Conservation (phyloP, 139 green algal genomes). For the Tetradesmus lagerheimii region DNA sequence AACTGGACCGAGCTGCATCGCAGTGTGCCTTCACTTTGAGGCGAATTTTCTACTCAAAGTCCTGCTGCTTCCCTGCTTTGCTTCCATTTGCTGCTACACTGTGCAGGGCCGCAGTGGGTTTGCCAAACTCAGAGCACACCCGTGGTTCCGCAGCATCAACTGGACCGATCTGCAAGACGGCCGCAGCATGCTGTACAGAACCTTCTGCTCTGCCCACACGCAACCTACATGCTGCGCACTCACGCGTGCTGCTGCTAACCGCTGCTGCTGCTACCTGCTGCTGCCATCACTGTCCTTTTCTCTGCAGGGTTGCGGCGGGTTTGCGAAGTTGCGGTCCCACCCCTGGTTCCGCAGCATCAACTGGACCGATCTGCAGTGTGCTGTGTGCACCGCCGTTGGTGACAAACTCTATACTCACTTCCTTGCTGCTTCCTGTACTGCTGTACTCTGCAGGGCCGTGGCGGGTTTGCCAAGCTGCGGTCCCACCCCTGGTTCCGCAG, state of each 20-base stretch:
- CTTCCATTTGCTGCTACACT: no score
- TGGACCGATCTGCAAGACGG: slow-evolving; percentile 70
- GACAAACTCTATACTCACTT: no score
- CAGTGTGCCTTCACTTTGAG: no score
- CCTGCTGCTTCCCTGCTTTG: no score
- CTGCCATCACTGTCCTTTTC: background rate
- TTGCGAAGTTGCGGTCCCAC: slow-evolving; percentile 69
- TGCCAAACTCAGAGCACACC: slow-evolving; percentile 69
- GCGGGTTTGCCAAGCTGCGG: slow-evolving; percentile 61
- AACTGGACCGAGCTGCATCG: slow-evolving; percentile 74
- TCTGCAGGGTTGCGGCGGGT: slow-evolving; percentile 29
- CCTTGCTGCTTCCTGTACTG: background rate
- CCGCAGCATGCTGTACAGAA: background rate
- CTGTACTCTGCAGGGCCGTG: background rate
- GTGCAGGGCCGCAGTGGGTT: slow-evolving; percentile 39
- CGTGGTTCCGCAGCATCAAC: slow-evolving; percentile 75
- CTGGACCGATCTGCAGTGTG: background rate
- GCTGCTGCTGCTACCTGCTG: no score
- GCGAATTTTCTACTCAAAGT: no score
- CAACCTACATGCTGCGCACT: no score
- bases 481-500: slow-evolving; percentile 75
- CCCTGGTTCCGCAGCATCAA: slow-evolving; percentile 66
- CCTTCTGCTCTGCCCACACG: no score
- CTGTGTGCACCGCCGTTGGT: no score
- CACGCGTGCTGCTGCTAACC: no score